A percentile compares a stretch with the other conserved stretches of the same genome.
Evolutionary conservation across 495 filamentous ascomycete species (phyloP).

Genomic region (Penicillium ucsense): DNA sequence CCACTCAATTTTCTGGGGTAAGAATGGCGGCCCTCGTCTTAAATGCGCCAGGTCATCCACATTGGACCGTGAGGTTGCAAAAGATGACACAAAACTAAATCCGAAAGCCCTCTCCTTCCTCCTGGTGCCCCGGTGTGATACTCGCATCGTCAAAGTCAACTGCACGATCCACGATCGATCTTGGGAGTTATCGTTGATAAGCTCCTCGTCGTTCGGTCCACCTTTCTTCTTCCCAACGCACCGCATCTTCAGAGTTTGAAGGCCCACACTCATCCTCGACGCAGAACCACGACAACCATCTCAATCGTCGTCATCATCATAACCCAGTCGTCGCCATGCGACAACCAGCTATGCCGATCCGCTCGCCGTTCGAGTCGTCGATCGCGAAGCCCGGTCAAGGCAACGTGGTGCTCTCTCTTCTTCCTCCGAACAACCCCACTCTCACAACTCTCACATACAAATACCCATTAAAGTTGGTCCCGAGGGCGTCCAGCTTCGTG

Average conservation of each 20-base stretch:
- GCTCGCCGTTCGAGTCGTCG: conserved; percentile 58
- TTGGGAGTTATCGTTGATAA: conserved; percentile 2
- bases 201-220: not conserved
- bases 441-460: conserved; percentile 73
- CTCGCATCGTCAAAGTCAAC: too few relatives aligned
- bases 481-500: conserved; percentile 43
- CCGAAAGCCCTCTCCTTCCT: too few relatives aligned
- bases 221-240: not conserved
- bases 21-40: too few relatives aligned
- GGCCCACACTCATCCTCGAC: too few relatives aligned
- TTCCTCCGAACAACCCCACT: conserved; percentile 60
- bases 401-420: conserved; percentile 58
- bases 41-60: too few relatives aligned
- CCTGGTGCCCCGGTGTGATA: too few relatives aligned
- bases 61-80: too few relatives aligned
- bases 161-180: too few relatives aligned
- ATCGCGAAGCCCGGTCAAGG: conserved; percentile 69
- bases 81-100: too few relatives aligned
- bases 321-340: conserved; percentile 13
- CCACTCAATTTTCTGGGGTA: too few relatives aligned
- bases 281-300: too few relatives aligned
- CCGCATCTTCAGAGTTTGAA: not conserved
- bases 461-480: conserved; percentile 91
- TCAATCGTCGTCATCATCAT: not conserved
- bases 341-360: conserved; percentile 29